These are phyloP conservation scores for Phyllosticta capitalensis DNA, from an alignment of 2,329 filamentous ascomycete genomes.

Conservation along the genomic window DNA sequence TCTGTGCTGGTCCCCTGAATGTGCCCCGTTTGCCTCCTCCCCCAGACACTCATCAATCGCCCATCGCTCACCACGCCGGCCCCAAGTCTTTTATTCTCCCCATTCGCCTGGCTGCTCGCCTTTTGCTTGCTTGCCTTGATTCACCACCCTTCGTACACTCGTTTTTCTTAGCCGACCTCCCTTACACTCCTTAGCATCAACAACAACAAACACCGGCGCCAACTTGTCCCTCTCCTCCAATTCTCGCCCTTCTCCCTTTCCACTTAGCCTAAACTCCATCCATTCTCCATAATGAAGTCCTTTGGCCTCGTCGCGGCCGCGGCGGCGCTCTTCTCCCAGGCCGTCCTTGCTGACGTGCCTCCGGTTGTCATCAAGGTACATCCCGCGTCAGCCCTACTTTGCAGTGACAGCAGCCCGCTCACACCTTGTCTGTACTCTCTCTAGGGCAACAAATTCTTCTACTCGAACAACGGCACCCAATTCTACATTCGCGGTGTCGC, in stretches of 20 bases:
- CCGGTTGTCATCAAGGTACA: constrained; percentile 60
- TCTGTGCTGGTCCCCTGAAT: constrained; percentile 8
- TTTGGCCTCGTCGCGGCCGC: constrained; percentile 41
- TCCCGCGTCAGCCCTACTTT: constrained; percentile 2
- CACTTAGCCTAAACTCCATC: constrained; percentile 7
- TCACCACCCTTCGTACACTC: neutral
- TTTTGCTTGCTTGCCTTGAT: neutral
- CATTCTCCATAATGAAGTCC: constrained; percentile 43
- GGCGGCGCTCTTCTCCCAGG: constrained; percentile 42
- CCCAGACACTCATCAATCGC: neutral
- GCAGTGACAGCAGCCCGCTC: constrained; percentile 2
- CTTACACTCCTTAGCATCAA: neutral
- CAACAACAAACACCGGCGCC: neutral
- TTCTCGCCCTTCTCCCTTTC: constrained; percentile 7
- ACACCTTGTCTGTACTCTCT: constrained; percentile 14
- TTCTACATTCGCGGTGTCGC: constrained; percentile 81
- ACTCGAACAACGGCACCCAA: constrained; percentile 67
- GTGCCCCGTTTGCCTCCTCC: neutral
- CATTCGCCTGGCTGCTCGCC: neutral
- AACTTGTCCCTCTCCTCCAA: constrained; percentile 1
- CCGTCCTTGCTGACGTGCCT: constrained; percentile 45
- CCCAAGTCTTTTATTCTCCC: neutral
- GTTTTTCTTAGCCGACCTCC: neutral
- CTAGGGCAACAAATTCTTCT: constrained; percentile 83
- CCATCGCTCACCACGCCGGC: neutral